phyloP scores from a whole-genome alignment of 331 rosid species.

The Prunus yedoensis region DNA sequence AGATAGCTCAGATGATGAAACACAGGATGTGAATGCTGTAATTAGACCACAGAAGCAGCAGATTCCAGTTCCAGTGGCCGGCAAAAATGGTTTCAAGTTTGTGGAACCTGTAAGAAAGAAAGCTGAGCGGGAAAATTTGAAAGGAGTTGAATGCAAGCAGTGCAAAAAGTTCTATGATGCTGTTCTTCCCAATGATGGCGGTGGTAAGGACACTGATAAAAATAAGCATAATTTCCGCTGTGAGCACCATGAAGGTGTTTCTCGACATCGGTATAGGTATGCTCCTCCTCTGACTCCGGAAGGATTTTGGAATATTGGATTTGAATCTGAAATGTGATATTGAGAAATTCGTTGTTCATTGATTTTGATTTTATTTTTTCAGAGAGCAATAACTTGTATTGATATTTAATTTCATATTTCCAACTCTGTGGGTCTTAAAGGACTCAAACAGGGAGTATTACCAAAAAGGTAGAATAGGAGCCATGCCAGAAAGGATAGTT shows the following conservation, averaged over 20 bases:
- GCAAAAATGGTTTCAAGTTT: conserved; percentile 63
- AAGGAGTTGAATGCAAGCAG: conserved; percentile 94
- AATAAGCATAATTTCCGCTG: conserved; percentile 59
- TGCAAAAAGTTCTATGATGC: conserved; percentile 92
- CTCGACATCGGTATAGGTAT: conserved; percentile 91
- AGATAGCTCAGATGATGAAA: conserved; percentile 73
- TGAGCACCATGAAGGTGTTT: conserved; percentile 96
- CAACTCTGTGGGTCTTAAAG: conserved; percentile 11
- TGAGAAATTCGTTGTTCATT: not conserved
- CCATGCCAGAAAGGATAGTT: not conserved
- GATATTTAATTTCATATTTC: conserved; percentile 12
- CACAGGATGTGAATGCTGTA: conserved; percentile 66
- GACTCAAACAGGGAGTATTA: conserved; percentile 2
- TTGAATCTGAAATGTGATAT: conserved; percentile 76
- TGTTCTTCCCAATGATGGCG: conserved; percentile 65
- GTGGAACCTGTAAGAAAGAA: conserved; percentile 88
- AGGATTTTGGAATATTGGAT: conserved; percentile 99
- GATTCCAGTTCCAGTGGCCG: conserved; percentile 34
- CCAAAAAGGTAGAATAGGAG: not conserved
- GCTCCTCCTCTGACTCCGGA: conserved; percentile 93
- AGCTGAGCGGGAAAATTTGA: conserved; percentile 83
- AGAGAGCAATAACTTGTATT: not conserved
- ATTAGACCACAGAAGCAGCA: conserved; percentile 46
- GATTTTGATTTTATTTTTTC: not conserved
- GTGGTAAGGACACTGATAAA: conserved; percentile 36